A percentile compares a stretch with the other conserved stretches of the same genome.
Evolutionary conservation across 768 basidiomycete species (phyloP).

Genomic region (Gelatoporia subvermispora): DNA sequence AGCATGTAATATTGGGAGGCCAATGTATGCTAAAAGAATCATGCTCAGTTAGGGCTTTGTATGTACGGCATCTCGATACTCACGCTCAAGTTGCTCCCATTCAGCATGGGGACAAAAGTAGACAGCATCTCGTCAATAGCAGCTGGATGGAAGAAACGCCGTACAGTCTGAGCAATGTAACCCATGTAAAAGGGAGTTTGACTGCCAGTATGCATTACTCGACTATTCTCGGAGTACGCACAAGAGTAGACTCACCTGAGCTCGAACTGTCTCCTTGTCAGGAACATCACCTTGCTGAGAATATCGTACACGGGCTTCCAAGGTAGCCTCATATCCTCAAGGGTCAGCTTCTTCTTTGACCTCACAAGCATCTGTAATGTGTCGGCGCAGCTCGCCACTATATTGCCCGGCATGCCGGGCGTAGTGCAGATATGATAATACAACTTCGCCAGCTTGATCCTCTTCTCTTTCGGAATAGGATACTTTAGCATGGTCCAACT

Average conservation of each 20-base stretch:
- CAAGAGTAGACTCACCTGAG: constrained; percentile 68
- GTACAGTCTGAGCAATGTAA: constrained; percentile 58
- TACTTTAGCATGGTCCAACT: constrained; percentile 85
- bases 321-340: constrained; percentile 76
- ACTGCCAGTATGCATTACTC: constrained; percentile 29
- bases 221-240: background rate
- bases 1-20: constrained; percentile 82
- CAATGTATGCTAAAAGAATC: constrained; percentile 44
- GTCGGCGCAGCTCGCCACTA: constrained; percentile 64
- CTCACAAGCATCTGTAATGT: constrained; percentile 53
- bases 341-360: constrained; percentile 69
- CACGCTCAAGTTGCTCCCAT: constrained; percentile 71
- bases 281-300: constrained; percentile 70
- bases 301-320: constrained; percentile 78
- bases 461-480: constrained; percentile 76
- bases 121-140: constrained; percentile 84
- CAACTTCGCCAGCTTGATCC: constrained; percentile 68
- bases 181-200: constrained; percentile 79
- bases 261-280: constrained; percentile 72
- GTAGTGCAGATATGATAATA: constrained; percentile 73
- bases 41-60: constrained; percentile 1
- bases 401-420: constrained; percentile 71
- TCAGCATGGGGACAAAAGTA: constrained; percentile 75
- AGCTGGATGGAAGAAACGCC: constrained; percentile 86
- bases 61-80: constrained; percentile 22